Base-by-base conservation (phyloP, 2,329 filamentous ascomycete genomes). In the Talaromyces piceae region DNA sequence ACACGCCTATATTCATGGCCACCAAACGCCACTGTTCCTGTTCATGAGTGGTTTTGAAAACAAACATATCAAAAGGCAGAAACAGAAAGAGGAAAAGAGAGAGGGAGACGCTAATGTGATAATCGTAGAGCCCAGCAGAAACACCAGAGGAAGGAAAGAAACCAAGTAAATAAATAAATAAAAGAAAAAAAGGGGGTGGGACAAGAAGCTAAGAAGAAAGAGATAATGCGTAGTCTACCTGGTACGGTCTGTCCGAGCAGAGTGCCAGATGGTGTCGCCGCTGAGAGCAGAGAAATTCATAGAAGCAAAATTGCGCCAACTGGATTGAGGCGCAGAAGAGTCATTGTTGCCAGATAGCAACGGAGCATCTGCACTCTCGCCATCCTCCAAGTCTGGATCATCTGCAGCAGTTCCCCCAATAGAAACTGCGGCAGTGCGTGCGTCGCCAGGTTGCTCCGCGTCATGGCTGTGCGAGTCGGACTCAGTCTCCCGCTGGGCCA, bases 401-500 rank as follows among this genome's bases (percentile, higher is more conserved):
- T 69, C 64, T 26, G 66, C 66, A 16, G 23, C 73, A 71, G 48
- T 75, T 74, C 25, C 67, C 65, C 2, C 68, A 71, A 50, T 74
- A 69, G 2, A 68, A 68, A 28, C 71, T 73, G 58, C 73, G 68
- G 4, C 60, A 62, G 58, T 78, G 75, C 12, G 75, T 57, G 33
- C 72, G 23, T 43, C 67, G 37, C 74, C 67, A n/a, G 68, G 67
- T 16, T 71, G 70, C 22, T 70, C 64, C 41, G 75, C 70, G 27
- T 68, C 63, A 25, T 69, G 59, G 27, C 58, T 54, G 41, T 45
- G 57, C n/a, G 53, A 28, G 39, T 61, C 60, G 13, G 46, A 28
- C 12, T 31, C 27, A 37, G 56, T 41, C 18, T 60, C 58, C n/a
- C 56, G 58, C 27, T 74, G 76, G 16, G 82, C 78, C 57, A 89